These are phyloP conservation scores for Xylaria multiplex DNA, from an alignment of 2,329 filamentous ascomycete genomes.

Conservation along the genomic window DNA sequence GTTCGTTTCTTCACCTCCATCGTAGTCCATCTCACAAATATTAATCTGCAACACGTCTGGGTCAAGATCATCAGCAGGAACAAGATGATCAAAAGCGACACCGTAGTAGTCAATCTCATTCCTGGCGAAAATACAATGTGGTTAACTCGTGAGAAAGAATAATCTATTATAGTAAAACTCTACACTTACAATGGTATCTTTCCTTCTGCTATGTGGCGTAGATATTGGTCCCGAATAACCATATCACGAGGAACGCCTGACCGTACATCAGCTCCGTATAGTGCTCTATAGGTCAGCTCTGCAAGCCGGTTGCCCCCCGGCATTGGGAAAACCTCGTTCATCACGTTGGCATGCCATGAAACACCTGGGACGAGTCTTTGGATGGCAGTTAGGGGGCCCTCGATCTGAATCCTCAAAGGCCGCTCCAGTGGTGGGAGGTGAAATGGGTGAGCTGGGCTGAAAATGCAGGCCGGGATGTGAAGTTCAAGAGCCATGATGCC, in stretches of 20 bases:
- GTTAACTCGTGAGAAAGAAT: not conserved
- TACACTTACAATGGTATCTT: not conserved
- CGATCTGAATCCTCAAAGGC: slow-evolving; percentile 37
- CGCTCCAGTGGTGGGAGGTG: slow-evolving; percentile 29
- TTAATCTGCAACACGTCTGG: slow-evolving; percentile 57
- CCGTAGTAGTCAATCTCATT: slow-evolving; percentile 52
- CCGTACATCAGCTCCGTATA: slow-evolving; percentile 25
- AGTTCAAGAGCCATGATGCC: slow-evolving; percentile 6
- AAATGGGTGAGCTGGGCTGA: slow-evolving; percentile 24
- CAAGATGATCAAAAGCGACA: slow-evolving; percentile 55
- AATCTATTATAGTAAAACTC: not conserved
- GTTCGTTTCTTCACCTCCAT: slow-evolving; percentile 51
- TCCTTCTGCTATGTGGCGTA: not conserved
- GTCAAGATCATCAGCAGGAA: slow-evolving; percentile 49
- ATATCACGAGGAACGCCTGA: not conserved
- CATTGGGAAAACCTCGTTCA: no score
- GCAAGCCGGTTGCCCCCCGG: slow-evolving; percentile 21
- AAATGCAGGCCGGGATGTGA: slow-evolving; percentile 36
- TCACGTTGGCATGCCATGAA: slow-evolving; percentile 25
- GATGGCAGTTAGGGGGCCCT: slow-evolving; percentile 35
- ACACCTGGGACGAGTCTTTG: slow-evolving; percentile 35
- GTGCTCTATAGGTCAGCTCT: slow-evolving; percentile 15
- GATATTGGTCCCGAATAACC: not conserved
- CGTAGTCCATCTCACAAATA: slow-evolving; percentile 54
- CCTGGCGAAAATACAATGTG: slow-evolving; percentile 7